Evolutionary conservation across 1,284 basidiomycete species (phyloP).

Genomic region (Ustilago trichophora): DNA sequence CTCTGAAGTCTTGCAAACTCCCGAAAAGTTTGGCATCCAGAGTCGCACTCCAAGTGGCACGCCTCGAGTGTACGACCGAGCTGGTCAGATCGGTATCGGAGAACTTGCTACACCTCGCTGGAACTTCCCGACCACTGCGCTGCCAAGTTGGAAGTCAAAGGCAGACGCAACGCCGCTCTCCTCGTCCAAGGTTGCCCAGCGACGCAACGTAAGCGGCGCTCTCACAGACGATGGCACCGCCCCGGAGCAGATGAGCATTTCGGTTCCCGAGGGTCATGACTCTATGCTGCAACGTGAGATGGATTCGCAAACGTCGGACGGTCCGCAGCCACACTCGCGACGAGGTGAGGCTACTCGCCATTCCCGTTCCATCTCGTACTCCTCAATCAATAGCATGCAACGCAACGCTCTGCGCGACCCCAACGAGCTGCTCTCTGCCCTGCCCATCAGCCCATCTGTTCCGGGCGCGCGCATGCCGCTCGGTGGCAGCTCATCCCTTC

Average conservation of each 20-base stretch:
- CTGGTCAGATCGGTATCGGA: constrained; percentile 88
- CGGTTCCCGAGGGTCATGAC: constrained; percentile 16
- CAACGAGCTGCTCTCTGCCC: constrained; percentile 14
- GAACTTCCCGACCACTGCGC: constrained; percentile 67
- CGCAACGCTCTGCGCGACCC: constrained; percentile 20
- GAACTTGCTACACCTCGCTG: constrained; percentile 97
- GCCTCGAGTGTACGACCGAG: constrained; percentile 74
- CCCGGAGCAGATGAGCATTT: constrained; percentile 17
- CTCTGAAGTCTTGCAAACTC: constrained; percentile 33
- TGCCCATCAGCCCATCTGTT: constrained; percentile 36
- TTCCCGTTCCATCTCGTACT: constrained; percentile 61
- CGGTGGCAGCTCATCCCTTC: constrained; percentile 34
- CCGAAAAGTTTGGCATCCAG: constrained; percentile 32
- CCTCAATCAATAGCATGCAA: constrained; percentile 45
- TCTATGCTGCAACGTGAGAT: constrained; percentile 7
- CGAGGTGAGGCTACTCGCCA: constrained; percentile 37
- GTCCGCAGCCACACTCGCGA: constrained; percentile 4
- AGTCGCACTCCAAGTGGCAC: constrained; percentile 21
- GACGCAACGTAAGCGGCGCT: constrained; percentile 34
- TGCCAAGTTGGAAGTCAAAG: constrained; percentile 20
- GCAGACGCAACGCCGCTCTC: constrained; percentile 22
- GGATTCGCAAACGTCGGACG: constrained; percentile 5
- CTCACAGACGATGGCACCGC: constrained; percentile 38
- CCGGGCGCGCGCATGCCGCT: constrained; percentile 27
- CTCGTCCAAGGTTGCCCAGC: constrained; percentile 14